These are phyloP conservation scores for Didymella pomorum DNA, from an alignment of 2,329 filamentous ascomycete genomes.

Conservation along the genomic window DNA sequence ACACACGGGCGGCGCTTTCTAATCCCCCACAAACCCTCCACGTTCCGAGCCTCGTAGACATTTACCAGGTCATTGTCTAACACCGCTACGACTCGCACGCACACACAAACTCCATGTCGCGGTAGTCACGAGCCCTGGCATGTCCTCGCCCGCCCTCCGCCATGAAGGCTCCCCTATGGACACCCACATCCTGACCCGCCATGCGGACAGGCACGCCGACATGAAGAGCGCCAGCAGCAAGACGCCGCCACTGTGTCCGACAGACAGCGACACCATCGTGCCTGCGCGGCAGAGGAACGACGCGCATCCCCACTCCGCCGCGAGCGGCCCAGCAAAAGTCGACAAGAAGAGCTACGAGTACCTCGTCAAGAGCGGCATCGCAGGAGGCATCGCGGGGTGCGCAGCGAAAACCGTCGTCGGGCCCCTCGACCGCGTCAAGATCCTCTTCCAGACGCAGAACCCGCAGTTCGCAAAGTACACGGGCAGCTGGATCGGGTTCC, in stretches of 20 bases:
- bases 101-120: constrained; percentile 30
- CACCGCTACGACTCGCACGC: neutral
- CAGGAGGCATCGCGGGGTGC: constrained; percentile 90
- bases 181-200: constrained; percentile 42
- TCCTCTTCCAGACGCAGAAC: constrained; percentile 95
- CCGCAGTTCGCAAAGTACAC: constrained; percentile 94
- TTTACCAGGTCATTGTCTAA: neutral
- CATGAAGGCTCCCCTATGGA: constrained; percentile 49
- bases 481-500: constrained; percentile 84
- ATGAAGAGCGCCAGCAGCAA: constrained; percentile 18
- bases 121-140: constrained; percentile 40
- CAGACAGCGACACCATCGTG: too few species aligned
- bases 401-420: constrained; percentile 95
- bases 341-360: constrained; percentile 84
- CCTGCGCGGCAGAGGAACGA: too few species aligned
- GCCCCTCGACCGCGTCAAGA: constrained; percentile 96
- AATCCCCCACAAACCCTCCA: constrained; percentile 19
- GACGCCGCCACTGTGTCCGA: neutral
- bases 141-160: constrained; percentile 50
- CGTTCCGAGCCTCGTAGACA: constrained; percentile 4
- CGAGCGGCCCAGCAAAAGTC: constrained; percentile 54
- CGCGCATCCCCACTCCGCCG: constrained; percentile 5
- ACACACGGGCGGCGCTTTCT: constrained; percentile 25
- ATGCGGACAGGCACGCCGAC: constrained; percentile 35
- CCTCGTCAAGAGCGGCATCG: constrained; percentile 80